Base-by-base conservation (phyloP, 2,329 filamentous ascomycete genomes). In the Aspergillus candidus region DNA sequence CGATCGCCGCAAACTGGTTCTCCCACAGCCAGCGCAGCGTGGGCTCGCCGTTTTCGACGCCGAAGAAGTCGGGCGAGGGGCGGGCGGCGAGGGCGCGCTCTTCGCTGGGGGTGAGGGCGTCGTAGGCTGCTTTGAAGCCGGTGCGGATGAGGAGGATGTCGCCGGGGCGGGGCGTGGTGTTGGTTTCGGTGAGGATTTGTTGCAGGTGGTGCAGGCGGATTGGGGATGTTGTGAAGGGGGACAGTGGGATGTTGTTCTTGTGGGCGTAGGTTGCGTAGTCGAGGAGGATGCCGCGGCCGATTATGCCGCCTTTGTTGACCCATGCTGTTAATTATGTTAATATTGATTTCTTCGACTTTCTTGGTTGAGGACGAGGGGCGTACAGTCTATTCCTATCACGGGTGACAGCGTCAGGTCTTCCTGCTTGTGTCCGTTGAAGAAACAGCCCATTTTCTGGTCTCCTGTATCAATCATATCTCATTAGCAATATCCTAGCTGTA, bases 21-120 rank as follows among this genome's bases (percentile, higher is more conserved):
- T 80, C 72, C 77, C 78, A 82, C 13, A 81, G 63, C 78, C 78
- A 82, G 32, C 70, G 67, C 11, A 79, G 65, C 6, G 71, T 72
- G 4, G 67, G 69, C 12, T 72, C 64, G 2, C 69, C 71, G 0
- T 72, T 72, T 39, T 76, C 68, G 2, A 79, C 64, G 1, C 76
- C 77, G 43, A 70, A 62, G 30, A 54, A 53, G 12, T 45, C 44
- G 1, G 51, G 47, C 0, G 57, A 45, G 0, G 52, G 49, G 5
- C 58, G 56, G 6, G 60, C 56, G 3, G 63, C 61, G 1, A 72
- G 53, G 5, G 67, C 52, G 1, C 54, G 57, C 15, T 71, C 65
- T 41, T 73, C 62, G 5, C 66, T 64, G 0, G 55, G 49, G 1
- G 64, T 53, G 2, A 71, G 57, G 6, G 56, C 55, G 4, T 70